These are phyloP conservation scores for Epithemia pelagica DNA, from an alignment of 108 stramenopile species.

Conservation along the genomic window DNA sequence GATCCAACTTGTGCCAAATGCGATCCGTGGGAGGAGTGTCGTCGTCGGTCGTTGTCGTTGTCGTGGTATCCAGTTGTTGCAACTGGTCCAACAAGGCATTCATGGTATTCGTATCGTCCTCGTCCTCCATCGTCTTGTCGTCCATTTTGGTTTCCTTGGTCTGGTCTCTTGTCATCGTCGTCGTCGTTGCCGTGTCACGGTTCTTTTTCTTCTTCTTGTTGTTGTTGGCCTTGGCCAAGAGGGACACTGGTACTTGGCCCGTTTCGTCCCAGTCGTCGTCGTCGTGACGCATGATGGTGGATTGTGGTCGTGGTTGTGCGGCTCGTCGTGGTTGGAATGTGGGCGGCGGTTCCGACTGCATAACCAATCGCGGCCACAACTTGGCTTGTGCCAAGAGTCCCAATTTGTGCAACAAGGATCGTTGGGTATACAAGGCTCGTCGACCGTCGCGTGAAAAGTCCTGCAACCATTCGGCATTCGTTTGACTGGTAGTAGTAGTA, in stretches of 20 bases:
- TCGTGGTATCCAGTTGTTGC: neutral
- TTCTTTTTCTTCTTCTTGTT: too few relatives aligned
- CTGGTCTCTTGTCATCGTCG: neutral
- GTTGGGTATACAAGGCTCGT: neutral
- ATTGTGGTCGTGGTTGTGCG: too few relatives aligned
- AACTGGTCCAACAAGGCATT: too few relatives aligned
- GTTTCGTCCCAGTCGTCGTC: too few relatives aligned
- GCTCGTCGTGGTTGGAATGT: too few relatives aligned
- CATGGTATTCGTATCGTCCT: too few relatives aligned
- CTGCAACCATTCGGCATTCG: neutral
- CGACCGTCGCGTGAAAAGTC: neutral
- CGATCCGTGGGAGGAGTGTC: neutral
- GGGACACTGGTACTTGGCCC: too few relatives aligned
- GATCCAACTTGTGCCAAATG: neutral
- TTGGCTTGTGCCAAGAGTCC: neutral
- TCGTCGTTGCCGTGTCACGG: too few relatives aligned
- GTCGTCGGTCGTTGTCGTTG: neutral
- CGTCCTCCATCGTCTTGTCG: neutral
- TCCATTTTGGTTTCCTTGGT: neutral
- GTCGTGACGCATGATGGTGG: too few relatives aligned
- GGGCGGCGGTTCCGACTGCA: neutral
- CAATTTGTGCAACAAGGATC: neutral
- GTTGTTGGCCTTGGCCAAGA: too few relatives aligned
- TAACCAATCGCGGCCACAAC: neutral
- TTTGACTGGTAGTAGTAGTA: neutral